Base-by-base conservation (phyloP, 2,329 filamentous ascomycete species). In the Aspergillus aculeatinus region DNA sequence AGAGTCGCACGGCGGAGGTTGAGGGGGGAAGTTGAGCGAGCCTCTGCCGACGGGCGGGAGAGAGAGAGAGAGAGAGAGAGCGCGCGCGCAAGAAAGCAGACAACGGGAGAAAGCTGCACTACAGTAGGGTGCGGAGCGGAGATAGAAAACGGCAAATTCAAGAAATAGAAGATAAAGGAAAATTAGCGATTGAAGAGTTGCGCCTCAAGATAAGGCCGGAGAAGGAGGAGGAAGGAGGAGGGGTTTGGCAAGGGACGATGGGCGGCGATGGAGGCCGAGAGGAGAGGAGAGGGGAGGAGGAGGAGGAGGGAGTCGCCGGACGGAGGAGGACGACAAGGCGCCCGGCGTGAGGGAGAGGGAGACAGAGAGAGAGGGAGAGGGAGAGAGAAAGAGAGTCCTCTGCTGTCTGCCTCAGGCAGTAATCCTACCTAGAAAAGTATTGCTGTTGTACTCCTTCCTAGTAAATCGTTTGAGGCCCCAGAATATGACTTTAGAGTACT, bases 1-100 rank as follows among this genome's bases (percentile, higher is more conserved):
- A 63, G 58, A 61, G 61, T 64, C 61, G 65, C 63, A 65, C 63
- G 63, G 65, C 63, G 67, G 67, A 64, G 59, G 65, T 65, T 67
- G 65, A 65, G 59, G 67, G 67, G 63, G 61, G 56, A 53, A 60
- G 60, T 63, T 63, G 60, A 66, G 59, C 53, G 55, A 57, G 51
- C 57, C 61, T 63, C 63, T 63, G 60, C 65, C 65, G 65, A 56
- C 62, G 62, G 39, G 39, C 39, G 59, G 61, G 39, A 55, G 52
- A 47, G 39, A 55, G 33, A 35, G 39, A 55, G 33, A 35, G 33
- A 31, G 63, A 59, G 33, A 31, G 63, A 59, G 57, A 62, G 63
- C 62, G 62, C 60, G 58, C 62, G 60, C 60, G 62, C 60, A 64
- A 57, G 63, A 59, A 57, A 58, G 58, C 61, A 58, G 62, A 63